phyloP scores from a whole-genome alignment of 768 basidiomycete genomes.

The Zangia roseola region DNA sequence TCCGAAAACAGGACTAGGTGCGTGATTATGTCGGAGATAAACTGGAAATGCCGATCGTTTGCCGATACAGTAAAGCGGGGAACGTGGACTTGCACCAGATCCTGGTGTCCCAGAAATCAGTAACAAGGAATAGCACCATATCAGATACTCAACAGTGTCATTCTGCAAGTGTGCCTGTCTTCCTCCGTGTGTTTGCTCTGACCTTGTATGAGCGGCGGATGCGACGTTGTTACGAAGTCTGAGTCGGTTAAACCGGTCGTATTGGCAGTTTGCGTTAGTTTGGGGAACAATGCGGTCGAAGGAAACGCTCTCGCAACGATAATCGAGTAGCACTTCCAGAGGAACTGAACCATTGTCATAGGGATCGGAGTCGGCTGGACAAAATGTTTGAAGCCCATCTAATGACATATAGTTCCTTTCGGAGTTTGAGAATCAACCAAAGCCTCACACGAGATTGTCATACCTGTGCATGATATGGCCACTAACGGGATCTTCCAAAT shows the following conservation, averaged over 20 bases:
- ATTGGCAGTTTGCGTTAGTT: conserved; percentile 80
- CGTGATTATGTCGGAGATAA: conserved; percentile 83
- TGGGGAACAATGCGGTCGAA: conserved; percentile 92
- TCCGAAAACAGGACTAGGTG: conserved; percentile 90
- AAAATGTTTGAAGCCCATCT: conserved; percentile 84
- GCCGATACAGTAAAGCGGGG: conserved; percentile 88
- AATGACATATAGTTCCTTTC: conserved; percentile 74
- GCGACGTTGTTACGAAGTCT: conserved; percentile 74
- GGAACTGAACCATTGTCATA: conserved; percentile 64
- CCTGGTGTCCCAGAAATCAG: conserved; percentile 43
- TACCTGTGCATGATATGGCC: conserved; percentile 87
- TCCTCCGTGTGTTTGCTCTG: conserved; percentile 27
- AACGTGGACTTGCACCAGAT: conserved; percentile 76
- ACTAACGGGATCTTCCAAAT: conserved; percentile 79
- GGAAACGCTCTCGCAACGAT: conserved; percentile 72
- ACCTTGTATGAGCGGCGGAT: conserved; percentile 45
- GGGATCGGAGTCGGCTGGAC: conserved; percentile 51
- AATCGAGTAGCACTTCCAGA: conserved; percentile 87
- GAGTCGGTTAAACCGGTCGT: conserved; percentile 94
- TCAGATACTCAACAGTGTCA: conserved; percentile 51
- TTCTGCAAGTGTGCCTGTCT: conserved; percentile 52
- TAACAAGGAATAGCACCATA: background rate
- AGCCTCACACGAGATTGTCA: background rate
- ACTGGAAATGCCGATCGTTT: conserved; percentile 76
- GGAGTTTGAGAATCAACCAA: conserved; percentile 2